These are phyloP conservation scores for Ramalina intermedia DNA, from an alignment of 495 filamentous ascomycete genomes.

Conservation along the genomic window DNA sequence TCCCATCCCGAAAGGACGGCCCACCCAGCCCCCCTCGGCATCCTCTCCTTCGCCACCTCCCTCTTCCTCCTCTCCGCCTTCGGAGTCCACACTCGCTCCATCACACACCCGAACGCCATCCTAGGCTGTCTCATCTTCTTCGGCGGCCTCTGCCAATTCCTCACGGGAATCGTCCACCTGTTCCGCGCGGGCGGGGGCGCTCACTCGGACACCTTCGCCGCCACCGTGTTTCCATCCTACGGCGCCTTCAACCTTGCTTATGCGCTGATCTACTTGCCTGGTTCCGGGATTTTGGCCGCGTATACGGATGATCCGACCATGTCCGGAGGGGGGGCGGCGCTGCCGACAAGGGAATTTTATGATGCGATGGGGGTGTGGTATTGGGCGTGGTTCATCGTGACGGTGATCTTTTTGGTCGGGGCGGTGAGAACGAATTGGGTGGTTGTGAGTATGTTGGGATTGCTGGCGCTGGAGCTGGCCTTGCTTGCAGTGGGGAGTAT, in stretches of 20 bases:
- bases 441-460: slow-evolving; percentile 17
- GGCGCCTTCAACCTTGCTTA: slow-evolving; percentile 25
- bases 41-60: slow-evolving; percentile 18
- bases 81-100: slow-evolving; percentile 22
- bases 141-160: slow-evolving; percentile 23
- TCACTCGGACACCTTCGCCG: slow-evolving; percentile 19
- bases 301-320: slow-evolving; percentile 20
- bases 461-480: slow-evolving; percentile 18
- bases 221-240: slow-evolving; percentile 24
- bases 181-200: slow-evolving; percentile 6
- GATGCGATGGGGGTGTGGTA: slow-evolving; percentile 23
- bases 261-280: slow-evolving; percentile 24
- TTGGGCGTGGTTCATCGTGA: slow-evolving; percentile 29
- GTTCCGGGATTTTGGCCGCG: slow-evolving; percentile 21
- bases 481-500: slow-evolving; percentile 21
- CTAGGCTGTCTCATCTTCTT: slow-evolving; percentile 25
- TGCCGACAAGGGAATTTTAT: slow-evolving; percentile 13
- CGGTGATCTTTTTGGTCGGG: slow-evolving; percentile 23
- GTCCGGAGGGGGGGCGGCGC: neutral
- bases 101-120: slow-evolving; percentile 21
- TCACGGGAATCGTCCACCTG: slow-evolving; percentile 24
- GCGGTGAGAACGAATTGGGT: slow-evolving; percentile 20
- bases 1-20: slow-evolving; percentile 6
- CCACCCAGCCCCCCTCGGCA: slow-evolving; percentile 18
- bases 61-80: slow-evolving; percentile 25